Evolutionary conservation across 345 rosid genomes (phyloP).

Genomic region (Gossypioides kirkii): DNA sequence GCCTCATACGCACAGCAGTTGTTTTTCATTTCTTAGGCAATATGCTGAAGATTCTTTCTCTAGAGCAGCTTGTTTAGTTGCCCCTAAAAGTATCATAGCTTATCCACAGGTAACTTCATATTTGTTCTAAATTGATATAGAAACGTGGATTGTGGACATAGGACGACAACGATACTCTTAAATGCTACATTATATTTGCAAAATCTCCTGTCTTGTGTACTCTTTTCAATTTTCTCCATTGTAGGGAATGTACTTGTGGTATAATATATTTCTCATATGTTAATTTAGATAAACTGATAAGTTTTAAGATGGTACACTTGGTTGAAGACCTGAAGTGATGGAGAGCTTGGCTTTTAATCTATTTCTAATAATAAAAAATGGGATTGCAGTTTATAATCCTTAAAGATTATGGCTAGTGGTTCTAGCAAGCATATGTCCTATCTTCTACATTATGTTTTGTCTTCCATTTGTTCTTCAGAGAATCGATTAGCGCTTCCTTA

Average conservation of each 20-base stretch:
- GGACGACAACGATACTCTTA: background rate
- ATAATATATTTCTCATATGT: background rate
- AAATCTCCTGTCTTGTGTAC: background rate
- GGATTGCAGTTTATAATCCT: background rate
- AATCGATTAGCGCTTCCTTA: background rate
- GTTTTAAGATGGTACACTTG: background rate
- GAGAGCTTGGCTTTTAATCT: background rate
- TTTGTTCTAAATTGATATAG: background rate
- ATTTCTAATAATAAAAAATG: background rate
- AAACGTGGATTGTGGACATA: background rate
- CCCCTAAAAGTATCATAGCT: slow-evolving; percentile 75
- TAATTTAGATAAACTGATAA: background rate
- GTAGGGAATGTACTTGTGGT: background rate
- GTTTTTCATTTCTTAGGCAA: slow-evolving; percentile 83
- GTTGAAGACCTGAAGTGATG: background rate
- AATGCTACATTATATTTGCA: background rate
- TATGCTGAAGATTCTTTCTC: slow-evolving; percentile 81
- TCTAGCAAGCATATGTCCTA: background rate
- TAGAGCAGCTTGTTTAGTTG: slow-evolving; percentile 79
- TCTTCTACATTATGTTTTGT: background rate
- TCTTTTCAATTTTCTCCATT: background rate
- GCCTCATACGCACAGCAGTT: slow-evolving; percentile 75
- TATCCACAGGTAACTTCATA: slow-evolving; percentile 50
- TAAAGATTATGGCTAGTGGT: background rate
- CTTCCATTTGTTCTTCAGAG: background rate